Evolutionary conservation across 768 basidiomycete genomes (phyloP), one percentile per base, ranked within the genome.

Genomic region (Termitomyces sp.): DNA sequence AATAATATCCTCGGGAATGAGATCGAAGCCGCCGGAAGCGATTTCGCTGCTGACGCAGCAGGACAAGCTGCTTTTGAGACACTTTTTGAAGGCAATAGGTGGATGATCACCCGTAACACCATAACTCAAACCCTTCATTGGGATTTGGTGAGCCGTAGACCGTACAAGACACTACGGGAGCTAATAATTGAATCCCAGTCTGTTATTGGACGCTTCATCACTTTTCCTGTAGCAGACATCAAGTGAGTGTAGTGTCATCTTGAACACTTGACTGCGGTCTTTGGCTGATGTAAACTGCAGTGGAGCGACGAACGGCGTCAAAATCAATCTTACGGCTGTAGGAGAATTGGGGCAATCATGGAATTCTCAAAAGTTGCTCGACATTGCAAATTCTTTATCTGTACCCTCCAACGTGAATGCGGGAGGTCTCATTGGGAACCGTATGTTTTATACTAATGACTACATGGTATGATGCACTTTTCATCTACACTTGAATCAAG

Each of bases 21-120:
- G 65, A 75, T 81, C 13, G 78, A 79, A 54, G 82, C 84, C 7
- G 81, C 76, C 18, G 84, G 81, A 15, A 90, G 87, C 2, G 71
- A 74, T 29, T 87, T 82, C 62, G 74, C 75, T 22, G 87, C 84
- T 4, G 69, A 70, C 20, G 53, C 70, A 3, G 65, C 64, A 13
- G 72, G 79, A n/a, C 73, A 76, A 62, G 54, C 63, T 20, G 85
- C 85, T 0, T 78, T 88, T 52, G 80, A 75, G 8, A 46, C 54
- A 8, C 54, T 55, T 20, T 46, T 55, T 6, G 44, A 55, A 29
- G 55, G 55, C 9, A 28, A 85, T 58, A 71, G 72, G 47, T 90
- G 88, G 88, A 88, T 88, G 86, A 83, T 88, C 29, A 85, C 77
- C 64, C 70, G 73, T 6, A 88, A 90, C 65, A 69, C 74, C 8